Conservation (phyloP, 1,139 yeast species). For the Meyerozyma elateridarum region DNA sequence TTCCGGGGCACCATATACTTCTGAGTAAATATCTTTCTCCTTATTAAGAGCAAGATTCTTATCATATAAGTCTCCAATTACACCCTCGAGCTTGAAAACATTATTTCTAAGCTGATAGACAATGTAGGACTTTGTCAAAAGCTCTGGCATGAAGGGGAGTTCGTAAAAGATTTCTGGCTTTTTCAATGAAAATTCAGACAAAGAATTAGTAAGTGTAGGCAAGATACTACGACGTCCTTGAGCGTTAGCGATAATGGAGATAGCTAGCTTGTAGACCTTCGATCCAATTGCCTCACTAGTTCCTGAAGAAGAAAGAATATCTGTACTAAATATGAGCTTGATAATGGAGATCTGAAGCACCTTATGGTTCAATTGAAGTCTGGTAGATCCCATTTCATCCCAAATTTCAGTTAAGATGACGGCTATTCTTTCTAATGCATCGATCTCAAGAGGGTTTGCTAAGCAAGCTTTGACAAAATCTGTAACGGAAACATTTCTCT, state of each 20-base stretch:
- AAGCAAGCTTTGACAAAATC: neutral
- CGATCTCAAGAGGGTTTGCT: neutral
- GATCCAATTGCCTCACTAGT: constrained; percentile 20
- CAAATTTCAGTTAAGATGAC: constrained; percentile 44
- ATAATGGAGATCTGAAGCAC: constrained; percentile 57
- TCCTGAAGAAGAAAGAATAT: constrained; percentile 16
- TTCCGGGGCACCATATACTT: constrained; percentile 60
- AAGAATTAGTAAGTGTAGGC: constrained; percentile 48
- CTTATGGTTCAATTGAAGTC: constrained; percentile 64
- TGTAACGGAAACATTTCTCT: neutral
- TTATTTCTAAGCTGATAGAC: constrained; percentile 53
- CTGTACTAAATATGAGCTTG: constrained; percentile 30
- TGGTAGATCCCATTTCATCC: constrained; percentile 53
- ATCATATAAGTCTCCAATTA: constrained; percentile 52
- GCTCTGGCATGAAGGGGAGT: constrained; percentile 50
- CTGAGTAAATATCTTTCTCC: constrained; percentile 36
- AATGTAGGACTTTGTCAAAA: constrained; percentile 43
- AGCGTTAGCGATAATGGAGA: constrained; percentile 46
- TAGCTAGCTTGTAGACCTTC: constrained; percentile 33
- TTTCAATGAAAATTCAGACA: constrained; percentile 38
- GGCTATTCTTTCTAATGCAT: constrained; percentile 16
- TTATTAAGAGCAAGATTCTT: constrained; percentile 19
- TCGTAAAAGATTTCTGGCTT: constrained; percentile 29
- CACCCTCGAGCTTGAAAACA: constrained; percentile 55
- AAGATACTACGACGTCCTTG: constrained; percentile 65